Evolutionary conservation across 805 yeast genomes (phyloP).

Genomic region (Candida sakaeoensis): DNA sequence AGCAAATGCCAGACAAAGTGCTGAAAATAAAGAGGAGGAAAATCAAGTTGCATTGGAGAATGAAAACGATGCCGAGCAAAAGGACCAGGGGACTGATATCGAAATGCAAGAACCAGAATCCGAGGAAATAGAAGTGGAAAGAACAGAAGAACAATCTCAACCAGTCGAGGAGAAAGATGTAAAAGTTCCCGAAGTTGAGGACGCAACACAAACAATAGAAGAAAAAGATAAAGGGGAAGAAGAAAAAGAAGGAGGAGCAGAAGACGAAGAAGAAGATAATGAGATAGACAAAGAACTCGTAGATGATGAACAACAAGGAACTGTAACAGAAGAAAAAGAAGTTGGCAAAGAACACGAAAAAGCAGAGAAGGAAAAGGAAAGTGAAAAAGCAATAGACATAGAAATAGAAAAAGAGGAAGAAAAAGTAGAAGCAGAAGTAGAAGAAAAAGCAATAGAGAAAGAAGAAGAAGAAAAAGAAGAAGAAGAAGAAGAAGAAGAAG

Average conservation of each 20-base stretch:
- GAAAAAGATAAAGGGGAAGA: conserved; percentile 9
- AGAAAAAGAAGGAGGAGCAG: conserved; percentile 6
- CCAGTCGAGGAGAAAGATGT: conserved; percentile 3
- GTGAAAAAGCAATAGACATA: conserved; percentile 3
- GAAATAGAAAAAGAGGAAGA: conserved; percentile 8
- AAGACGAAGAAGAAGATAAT: conserved; percentile 3
- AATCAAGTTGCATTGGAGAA: conserved; percentile 7
- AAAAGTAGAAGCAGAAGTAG: neutral
- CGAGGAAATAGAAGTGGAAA: neutral
- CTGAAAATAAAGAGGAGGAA: conserved; percentile 6
- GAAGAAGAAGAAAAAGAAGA: neutral
- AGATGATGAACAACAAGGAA: neutral
- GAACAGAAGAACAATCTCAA: conserved; percentile 4
- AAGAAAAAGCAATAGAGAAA: conserved; percentile 1
- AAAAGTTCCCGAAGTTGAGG: conserved; percentile 9
- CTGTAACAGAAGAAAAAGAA: conserved; percentile 1
- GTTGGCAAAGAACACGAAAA: neutral
- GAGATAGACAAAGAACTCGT: conserved; percentile 1
- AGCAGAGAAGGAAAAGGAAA: conserved; percentile 1
- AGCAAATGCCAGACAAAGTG: conserved; percentile 10
- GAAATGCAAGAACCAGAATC: too few species aligned
- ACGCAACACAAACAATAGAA: conserved; percentile 6
- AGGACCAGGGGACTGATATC: too few species aligned
- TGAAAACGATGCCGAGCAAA: conserved; percentile 7
- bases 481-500: neutral